Evolutionary conservation across 805 yeast genomes (phyloP).

Genomic region (Starmerella potacharoeniae): DNA sequence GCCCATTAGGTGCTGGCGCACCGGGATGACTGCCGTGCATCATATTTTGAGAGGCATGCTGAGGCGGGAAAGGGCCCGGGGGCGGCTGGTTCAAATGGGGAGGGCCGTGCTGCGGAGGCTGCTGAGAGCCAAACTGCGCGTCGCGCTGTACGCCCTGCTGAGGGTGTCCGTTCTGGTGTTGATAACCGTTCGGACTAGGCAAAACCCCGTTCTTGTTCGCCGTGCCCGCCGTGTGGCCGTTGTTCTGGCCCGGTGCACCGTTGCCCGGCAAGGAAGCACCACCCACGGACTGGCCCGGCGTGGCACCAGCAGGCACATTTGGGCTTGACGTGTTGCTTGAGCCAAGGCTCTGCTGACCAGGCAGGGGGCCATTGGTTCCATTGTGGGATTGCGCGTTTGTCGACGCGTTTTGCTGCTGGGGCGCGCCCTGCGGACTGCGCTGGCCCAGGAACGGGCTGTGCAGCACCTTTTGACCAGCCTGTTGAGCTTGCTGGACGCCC

Average conservation of each 20-base stretch:
- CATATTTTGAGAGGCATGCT: background rate
- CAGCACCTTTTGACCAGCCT: constrained; percentile 5
- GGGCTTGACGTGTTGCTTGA: background rate
- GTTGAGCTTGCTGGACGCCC: constrained; percentile 1
- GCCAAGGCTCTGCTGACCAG: background rate
- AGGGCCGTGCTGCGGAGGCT: no score
- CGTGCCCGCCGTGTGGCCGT: background rate
- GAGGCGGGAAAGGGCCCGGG: background rate
- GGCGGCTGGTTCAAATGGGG: background rate
- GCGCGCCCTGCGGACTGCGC: background rate
- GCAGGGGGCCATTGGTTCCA: background rate
- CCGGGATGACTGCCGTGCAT: background rate
- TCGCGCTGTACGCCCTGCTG: background rate
- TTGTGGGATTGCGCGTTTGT: background rate
- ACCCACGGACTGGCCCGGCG: background rate
- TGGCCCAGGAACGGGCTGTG: constrained; percentile 16
- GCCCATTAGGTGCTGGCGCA: background rate
- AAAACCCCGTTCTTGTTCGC: background rate
- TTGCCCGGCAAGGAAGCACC: background rate
- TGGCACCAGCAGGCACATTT: background rate
- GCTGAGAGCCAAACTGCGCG: background rate
- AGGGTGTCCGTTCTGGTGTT: background rate
- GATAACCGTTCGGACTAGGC: background rate
- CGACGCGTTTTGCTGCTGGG: background rate
- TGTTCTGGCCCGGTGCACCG: background rate